phyloP scores from a whole-genome alignment of 345 rosid species.

The Brassica nigra region DNA sequence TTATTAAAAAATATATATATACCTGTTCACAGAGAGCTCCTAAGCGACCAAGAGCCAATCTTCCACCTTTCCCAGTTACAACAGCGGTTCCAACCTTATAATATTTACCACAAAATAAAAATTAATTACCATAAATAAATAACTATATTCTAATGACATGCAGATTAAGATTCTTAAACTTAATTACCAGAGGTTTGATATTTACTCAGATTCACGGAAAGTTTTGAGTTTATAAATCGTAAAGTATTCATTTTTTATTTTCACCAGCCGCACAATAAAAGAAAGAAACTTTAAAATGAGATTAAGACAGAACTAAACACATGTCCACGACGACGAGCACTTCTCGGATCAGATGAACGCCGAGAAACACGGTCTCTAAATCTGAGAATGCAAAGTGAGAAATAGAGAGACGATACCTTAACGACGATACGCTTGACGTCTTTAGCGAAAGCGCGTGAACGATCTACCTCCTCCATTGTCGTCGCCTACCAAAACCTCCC shows the following conservation, averaged over 20 bases:
- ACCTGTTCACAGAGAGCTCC: conserved; percentile 98
- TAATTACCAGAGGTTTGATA: conserved; percentile 3
- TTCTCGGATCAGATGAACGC: conserved; percentile 23
- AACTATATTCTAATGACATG: conserved; percentile 28
- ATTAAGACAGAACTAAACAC: conserved; percentile 17
- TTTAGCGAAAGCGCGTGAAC: conserved; percentile 70
- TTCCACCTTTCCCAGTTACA: conserved; percentile 88
- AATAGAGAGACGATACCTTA: conserved; percentile 50
- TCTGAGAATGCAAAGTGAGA: conserved; percentile 31
- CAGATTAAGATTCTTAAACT: conserved; percentile 18
- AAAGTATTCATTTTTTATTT: not conserved
- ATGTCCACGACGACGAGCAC: conserved; percentile 25
- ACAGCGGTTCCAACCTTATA: conserved; percentile 96
- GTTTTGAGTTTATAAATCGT: not conserved
- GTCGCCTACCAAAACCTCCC: conserved; percentile 12
- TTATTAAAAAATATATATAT: not conserved
- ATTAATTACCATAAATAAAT: conserved; percentile 8
- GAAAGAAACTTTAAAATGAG: not conserved
- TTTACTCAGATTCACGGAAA: conserved; percentile 16
- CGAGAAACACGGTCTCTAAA: conserved; percentile 8
- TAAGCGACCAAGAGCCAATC: conserved; percentile 90
- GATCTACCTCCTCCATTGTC: conserved; percentile 52
- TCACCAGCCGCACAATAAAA: not conserved
- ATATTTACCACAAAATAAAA: not conserved
- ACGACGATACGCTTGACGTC: conserved; percentile 91